Evolutionary conservation across 2,329 filamentous ascomycete genomes (phyloP), one percentile per base, ranked within the genome.

Genomic region (Colletotrichum tropicale): DNA sequence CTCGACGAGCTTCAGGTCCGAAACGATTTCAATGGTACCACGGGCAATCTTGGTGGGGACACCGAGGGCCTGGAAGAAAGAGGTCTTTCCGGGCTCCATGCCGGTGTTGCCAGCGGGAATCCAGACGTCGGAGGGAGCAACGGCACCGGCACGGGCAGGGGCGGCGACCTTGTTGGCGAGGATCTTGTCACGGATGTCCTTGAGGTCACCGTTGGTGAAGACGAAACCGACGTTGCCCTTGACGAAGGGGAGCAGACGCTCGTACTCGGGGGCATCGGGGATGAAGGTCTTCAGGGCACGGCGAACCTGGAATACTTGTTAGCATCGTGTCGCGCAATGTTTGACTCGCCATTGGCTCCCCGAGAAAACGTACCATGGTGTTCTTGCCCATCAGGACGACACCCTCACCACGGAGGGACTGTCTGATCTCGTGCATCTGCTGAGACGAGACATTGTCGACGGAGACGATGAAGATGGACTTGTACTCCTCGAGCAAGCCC

Each of bases 31-130:
- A 90, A 99, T 99, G 90, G 97, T 99, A 98, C 97, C 98, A 98
- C 97, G 97, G 87, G 97, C 97, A 90, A 99, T 99, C 96, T 99
- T 99, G 93, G 97, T 99, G 86, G 97, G 97, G 87, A 99, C 96
- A 95, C 96, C 96, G 89, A 99, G 97, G 85, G 97, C 97, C 94
- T 99, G 97, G 96, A 99, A 99, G 96, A 99, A 99, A 87, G 97
- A 98, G 85, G 97, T 99, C 95, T 99, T 99, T 89, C 98, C 98
- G 87, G 97, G 98, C 89, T 99, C 97, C 97, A 99, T 99, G 91
- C 97, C 97, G 85, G 97, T 99, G 94, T 99, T 99, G 89, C 97
- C 97, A 82, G 96, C 97, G 81, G 97, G 97, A 81, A 99, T 88
- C 91, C 90, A 99, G 87, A 99, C 97, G 88, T 99, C 98, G 85